Conservation (phyloP, 768 basidiomycete genomes). For the Solioccasus polychromus region DNA sequence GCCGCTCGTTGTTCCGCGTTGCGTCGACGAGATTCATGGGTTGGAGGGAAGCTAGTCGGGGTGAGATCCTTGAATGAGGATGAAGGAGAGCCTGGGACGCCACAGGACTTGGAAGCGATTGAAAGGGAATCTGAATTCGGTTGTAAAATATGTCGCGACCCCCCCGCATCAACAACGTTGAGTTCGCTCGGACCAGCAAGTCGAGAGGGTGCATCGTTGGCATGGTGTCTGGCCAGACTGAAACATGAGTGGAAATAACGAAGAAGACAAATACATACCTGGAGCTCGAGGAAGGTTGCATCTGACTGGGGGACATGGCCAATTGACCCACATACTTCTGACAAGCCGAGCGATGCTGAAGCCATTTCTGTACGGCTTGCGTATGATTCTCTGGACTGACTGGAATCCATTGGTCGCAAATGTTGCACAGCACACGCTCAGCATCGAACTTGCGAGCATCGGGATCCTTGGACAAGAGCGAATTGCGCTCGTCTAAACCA, state of each 20-base stretch:
- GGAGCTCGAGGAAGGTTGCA: conserved; percentile 23
- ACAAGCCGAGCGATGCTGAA: conserved; percentile 58
- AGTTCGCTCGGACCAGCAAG: conserved; percentile 26
- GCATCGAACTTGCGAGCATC: conserved; percentile 74
- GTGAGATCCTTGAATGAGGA: conserved; percentile 56
- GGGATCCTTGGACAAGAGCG: conserved; percentile 59
- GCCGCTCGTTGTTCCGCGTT: conserved; percentile 81
- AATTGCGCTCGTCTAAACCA: conserved; percentile 59
- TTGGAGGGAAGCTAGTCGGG: conserved; percentile 53
- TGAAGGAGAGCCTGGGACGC: conserved; percentile 28
- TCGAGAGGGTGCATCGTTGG: conserved; percentile 30
- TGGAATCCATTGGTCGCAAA: conserved; percentile 67
- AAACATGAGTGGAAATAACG: not conserved
- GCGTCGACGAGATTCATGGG: conserved; percentile 64
- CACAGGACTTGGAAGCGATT: conserved; percentile 12
- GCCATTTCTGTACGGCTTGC: conserved; percentile 63
- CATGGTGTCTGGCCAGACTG: conserved; percentile 4
- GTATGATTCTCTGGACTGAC: conserved; percentile 59
- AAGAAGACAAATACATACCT: conserved; percentile 17
- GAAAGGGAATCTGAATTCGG: conserved; percentile 6
- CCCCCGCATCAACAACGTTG: conserved; percentile 20
- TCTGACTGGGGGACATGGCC: conserved; percentile 7
- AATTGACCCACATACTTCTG: conserved; percentile 32
- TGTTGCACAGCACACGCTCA: conserved; percentile 65
- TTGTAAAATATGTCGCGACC: conserved; percentile 18